Base-by-base conservation (phyloP, 1,284 basidiomycete genomes). In the Tilletia horrida region DNA sequence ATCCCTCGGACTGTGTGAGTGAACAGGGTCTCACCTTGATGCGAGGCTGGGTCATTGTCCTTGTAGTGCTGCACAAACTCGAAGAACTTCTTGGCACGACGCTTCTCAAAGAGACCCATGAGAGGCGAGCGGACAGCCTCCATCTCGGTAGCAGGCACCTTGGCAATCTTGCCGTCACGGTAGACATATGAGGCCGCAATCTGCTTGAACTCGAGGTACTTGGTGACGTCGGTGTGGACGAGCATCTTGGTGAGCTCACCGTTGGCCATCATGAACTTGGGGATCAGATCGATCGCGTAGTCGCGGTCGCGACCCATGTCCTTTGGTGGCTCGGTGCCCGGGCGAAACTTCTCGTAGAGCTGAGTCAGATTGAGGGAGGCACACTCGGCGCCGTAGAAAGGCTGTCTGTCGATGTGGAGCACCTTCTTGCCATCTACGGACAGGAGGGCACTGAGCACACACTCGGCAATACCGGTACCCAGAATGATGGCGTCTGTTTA, bases 351-450 rank as follows among this genome's bases (percentile, higher is more conserved):
- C 84, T 93, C 90, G 85, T 95, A 98, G 72, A 98, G 88, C 88
- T 98, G 95, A 21, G 94, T 96, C 75, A 99, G 85, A 85, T 97
- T 98, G 83, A 98, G 85, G 84, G 91, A 94, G 65, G 96, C 96
- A 81, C 92, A 93, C 82, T 97, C 96, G 69, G 91, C 96, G 68
- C 96, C 96, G 76, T 99, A 99, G 85, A 98, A 98, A 84, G 97
- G 93, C 82, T 97, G 97, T 74, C 95, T 78, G 85, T 99, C 96
- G 88, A 99, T 97, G 84, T 99, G 96, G 52, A 99, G 88, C 74
- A 99, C 96, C 86, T 98, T 99, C 87, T 98, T 97, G 77, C 95
- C 95, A 81, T 97, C 95, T 68, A 98, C 95, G 35, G 95, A 98
- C 76, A 99, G 69, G 25, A 81, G 73, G 23, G 87, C 82, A 94